Conservation (phyloP, 805 yeast genomes). For the Hanseniaspora lindneri region DNA sequence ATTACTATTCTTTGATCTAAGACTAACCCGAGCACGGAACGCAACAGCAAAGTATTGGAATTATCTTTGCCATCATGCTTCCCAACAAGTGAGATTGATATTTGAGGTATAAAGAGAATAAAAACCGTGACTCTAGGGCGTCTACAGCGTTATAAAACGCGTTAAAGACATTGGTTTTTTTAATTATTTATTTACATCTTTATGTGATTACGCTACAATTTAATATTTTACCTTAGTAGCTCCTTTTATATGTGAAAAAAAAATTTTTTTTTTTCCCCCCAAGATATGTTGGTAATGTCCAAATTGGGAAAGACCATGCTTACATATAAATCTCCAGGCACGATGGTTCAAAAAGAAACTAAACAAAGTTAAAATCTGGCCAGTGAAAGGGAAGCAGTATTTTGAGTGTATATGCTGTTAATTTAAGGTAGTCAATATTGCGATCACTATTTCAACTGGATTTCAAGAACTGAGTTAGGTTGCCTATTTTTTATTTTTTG, state of each 20-base stretch:
- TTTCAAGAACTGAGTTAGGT: too few species aligned
- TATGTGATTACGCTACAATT: neutral
- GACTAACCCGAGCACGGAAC: slow-evolving; percentile 91
- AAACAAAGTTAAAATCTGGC: too few species aligned
- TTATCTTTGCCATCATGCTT: slow-evolving; percentile 18
- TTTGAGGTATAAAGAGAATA: slow-evolving; percentile 12
- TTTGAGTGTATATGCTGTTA: too few species aligned
- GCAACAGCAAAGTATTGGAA: slow-evolving; percentile 20
- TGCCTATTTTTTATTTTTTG: neutral
- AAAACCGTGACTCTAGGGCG: slow-evolving; percentile 59
- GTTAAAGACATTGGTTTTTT: slow-evolving; percentile 34
- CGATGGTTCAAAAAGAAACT: neutral
- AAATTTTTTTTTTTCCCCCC: neutral
- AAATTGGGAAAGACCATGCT: too few species aligned
- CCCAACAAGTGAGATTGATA: slow-evolving; percentile 12
- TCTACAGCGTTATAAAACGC: slow-evolving; percentile 35
- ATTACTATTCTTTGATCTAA: slow-evolving; percentile 42
- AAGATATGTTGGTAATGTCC: too few species aligned
- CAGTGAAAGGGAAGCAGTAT: too few species aligned
- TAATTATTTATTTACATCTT: slow-evolving; percentile 12
- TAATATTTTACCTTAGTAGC: neutral
- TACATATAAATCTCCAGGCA: too few species aligned
- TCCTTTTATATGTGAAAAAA: too few species aligned
- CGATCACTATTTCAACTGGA: too few species aligned
- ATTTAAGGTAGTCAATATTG: too few species aligned